phyloP scores from a whole-genome alignment of 306 rosid genomes.

The Herpetospermum pedunculosum region DNA sequence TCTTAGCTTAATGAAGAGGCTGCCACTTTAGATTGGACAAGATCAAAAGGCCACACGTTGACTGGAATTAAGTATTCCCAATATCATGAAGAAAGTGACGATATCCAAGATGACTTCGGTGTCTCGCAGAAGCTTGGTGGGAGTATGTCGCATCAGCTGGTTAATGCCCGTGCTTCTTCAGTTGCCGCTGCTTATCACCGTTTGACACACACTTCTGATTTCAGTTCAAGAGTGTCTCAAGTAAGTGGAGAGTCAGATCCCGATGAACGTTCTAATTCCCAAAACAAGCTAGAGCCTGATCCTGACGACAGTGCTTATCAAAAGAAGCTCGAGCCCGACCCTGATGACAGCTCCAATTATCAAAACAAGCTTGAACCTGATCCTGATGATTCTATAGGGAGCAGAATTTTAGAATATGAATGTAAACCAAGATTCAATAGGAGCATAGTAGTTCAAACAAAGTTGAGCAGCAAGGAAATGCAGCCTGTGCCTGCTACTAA shows the following conservation, averaged over 20 bases:
- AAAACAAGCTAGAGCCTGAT: constrained; percentile 42
- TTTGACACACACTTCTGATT: constrained; percentile 25
- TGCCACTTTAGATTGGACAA: constrained; percentile 84
- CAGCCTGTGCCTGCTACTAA: constrained; percentile 13
- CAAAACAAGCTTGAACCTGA: constrained; percentile 41
- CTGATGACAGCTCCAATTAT: constrained; percentile 24
- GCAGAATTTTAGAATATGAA: constrained; percentile 14
- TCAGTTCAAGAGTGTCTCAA: constrained; percentile 22
- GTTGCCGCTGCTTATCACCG: constrained; percentile 71
- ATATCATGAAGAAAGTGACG: constrained; percentile 29
- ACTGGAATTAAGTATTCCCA: constrained; percentile 37
- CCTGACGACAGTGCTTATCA: constrained; percentile 27
- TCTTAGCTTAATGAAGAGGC: constrained; percentile 80
- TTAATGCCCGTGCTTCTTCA: constrained; percentile 58
- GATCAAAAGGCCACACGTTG: constrained; percentile 67
- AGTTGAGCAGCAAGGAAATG: neutral
- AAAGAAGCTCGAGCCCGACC: constrained; percentile 44
- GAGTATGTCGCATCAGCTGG: constrained; percentile 29
- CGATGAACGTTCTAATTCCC: constrained; percentile 21
- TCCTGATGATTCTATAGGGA: constrained; percentile 40
- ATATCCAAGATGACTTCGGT: constrained; percentile 21
- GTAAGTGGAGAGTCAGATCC: constrained; percentile 37
- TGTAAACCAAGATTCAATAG: constrained; percentile 13
- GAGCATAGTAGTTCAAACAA: neutral
- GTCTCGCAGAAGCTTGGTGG: constrained; percentile 79